Evolutionary conservation across 345 rosid genomes (phyloP).

Genomic region (Citrus medica): DNA sequence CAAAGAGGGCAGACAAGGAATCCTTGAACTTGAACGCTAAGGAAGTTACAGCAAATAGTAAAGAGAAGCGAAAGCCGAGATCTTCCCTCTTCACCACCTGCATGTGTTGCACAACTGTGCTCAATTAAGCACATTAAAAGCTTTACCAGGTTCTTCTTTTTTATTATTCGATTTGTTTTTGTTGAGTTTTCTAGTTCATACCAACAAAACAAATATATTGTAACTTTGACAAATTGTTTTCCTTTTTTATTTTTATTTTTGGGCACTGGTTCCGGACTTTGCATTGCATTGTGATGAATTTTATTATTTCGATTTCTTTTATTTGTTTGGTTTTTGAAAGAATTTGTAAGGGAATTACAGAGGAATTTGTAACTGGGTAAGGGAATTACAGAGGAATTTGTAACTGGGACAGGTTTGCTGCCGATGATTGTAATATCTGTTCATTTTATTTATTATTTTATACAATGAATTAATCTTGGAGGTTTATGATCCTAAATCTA

Average conservation of each 20-base stretch:
- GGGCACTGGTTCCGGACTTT: neutral
- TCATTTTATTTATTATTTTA: neutral
- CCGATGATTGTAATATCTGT: slow-evolving; percentile 8
- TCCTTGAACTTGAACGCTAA: slow-evolving; percentile 17
- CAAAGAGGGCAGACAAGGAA: slow-evolving; percentile 28
- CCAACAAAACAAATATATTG: slow-evolving; percentile 10
- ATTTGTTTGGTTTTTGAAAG: slow-evolving; percentile 17
- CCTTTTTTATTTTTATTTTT: neutral
- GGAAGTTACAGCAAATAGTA: slow-evolving; percentile 25
- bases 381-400: too few species aligned
- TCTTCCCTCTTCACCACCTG: slow-evolving; percentile 67
- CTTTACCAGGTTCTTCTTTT: slow-evolving; percentile 1
- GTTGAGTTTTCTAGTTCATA: neutral
- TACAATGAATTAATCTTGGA: neutral
- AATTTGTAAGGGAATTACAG: neutral
- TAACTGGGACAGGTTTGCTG: neutral
- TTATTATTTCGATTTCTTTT: neutral
- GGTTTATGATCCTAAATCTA: neutral
- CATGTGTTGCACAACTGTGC: slow-evolving; percentile 63
- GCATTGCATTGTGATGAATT: neutral
- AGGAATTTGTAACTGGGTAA: too few species aligned
- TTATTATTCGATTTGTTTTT: slow-evolving; percentile 6
- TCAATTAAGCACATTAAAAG: slow-evolving; percentile 26
- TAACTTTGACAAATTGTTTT: slow-evolving; percentile 6
- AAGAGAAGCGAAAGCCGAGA: slow-evolving; percentile 49